phyloP scores from a whole-genome alignment of 306 rosid species.

The Medicago arabica region DNA sequence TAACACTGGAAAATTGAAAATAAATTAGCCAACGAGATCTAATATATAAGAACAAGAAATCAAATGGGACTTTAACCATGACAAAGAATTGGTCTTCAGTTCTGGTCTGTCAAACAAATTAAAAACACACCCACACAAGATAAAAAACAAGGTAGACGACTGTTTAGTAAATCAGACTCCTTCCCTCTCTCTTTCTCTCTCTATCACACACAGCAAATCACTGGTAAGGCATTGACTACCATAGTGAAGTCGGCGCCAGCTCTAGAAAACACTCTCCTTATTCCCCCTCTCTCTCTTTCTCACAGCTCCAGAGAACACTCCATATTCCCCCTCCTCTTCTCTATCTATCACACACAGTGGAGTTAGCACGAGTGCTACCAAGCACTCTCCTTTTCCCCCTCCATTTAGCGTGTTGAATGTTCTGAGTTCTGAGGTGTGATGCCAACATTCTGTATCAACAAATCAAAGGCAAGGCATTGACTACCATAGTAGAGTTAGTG shows the following conservation, averaged over 20 bases:
- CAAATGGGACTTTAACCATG: conserved; percentile 4
- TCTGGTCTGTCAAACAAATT: conserved; percentile 6
- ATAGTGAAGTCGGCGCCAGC: neutral
- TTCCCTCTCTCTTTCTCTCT: neutral
- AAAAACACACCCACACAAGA: neutral
- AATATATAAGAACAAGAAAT: conserved; percentile 25
- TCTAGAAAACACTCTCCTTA: neutral
- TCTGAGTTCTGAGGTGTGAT: no score
- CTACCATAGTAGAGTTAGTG: neutral
- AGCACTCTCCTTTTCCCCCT: neutral
- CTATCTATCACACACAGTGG: neutral
- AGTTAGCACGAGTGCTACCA: neutral
- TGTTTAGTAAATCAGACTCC: neutral
- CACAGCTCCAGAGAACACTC: no score
- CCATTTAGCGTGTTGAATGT: neutral
- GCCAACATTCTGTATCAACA: no score
- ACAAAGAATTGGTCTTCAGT: neutral
- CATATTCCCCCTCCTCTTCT: neutral
- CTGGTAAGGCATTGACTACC: neutral
- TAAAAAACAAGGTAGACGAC: conserved; percentile 2
- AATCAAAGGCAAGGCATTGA: neutral
- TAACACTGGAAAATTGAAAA: conserved; percentile 66
- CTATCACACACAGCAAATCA: neutral
- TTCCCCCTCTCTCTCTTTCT: neutral
- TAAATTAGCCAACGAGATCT: conserved; percentile 24